Conservation (phyloP, 352 stramenopile genomes). For the Globisporangium irregulare region DNA sequence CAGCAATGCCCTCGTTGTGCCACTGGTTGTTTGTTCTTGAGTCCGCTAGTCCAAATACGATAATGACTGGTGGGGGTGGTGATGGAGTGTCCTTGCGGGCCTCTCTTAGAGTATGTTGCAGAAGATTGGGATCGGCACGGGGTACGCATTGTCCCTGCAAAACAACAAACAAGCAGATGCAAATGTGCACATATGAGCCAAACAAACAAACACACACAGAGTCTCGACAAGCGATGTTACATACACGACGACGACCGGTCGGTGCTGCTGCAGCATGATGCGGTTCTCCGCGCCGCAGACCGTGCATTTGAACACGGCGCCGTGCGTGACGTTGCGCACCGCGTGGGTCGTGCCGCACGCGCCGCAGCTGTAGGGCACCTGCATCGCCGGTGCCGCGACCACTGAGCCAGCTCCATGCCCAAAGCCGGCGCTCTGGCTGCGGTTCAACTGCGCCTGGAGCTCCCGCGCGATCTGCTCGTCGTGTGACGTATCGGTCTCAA, state of each 20-base stretch:
- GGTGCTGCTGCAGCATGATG: slow-evolving; percentile 45
- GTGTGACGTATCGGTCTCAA: slow-evolving; percentile 26
- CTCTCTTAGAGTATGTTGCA: slow-evolving; percentile 36
- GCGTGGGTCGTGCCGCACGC: slow-evolving; percentile 56
- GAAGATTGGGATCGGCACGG: slow-evolving; percentile 63
- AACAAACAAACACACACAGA: not conserved
- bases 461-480: slow-evolving; percentile 55
- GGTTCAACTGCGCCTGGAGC: slow-evolving; percentile 55
- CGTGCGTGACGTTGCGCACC: slow-evolving; percentile 55
- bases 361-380: slow-evolving; percentile 65
- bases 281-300: slow-evolving; percentile 57
- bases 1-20: not conserved
- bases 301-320: slow-evolving; percentile 57
- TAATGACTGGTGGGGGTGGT: not conserved
- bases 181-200: not conserved
- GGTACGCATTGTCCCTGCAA: slow-evolving; percentile 30
- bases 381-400: slow-evolving; percentile 35
- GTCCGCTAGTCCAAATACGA: not conserved
- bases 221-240: slow-evolving; percentile 13
- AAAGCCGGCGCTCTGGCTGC: slow-evolving; percentile 18
- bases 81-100: not conserved
- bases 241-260: slow-evolving; percentile 48
- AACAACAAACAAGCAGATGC: not conserved
- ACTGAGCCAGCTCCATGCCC: slow-evolving; percentile 6
- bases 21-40: not conserved